Percentiles rank a stretch among this genome's conserved stretches.
These are phyloP conservation scores for Penicillium sumatraense DNA, from an alignment of 2,329 filamentous ascomycete genomes.

Conservation along the genomic window DNA sequence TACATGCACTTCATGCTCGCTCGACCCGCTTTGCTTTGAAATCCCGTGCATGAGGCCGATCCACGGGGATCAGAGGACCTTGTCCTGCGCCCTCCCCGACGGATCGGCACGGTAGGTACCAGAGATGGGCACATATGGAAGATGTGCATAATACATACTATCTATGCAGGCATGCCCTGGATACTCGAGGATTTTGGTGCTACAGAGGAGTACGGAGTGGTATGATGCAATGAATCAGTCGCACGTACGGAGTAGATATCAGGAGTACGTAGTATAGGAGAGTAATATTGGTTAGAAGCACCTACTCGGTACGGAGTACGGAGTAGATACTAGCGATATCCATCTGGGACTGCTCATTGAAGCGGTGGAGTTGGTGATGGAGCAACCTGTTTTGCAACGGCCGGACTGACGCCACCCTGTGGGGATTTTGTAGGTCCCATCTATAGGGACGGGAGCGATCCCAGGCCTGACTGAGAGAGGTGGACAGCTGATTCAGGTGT, in stretches of 20 bases:
- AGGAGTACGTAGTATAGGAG: too few species aligned
- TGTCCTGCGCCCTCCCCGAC: constrained; percentile 1
- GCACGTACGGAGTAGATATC: background rate
- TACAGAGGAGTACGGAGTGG: too few species aligned
- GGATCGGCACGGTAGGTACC: constrained; percentile 8
- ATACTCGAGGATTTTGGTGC: too few species aligned
- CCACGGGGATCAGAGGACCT: background rate
- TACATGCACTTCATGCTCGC: background rate
- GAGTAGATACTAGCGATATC: background rate
- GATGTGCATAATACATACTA: background rate
- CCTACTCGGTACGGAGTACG: too few species aligned
- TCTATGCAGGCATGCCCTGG: too few species aligned
- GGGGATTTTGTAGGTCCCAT: background rate
- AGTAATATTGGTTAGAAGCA: too few species aligned
- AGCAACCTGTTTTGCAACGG: constrained; percentile 3
- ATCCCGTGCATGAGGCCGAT: background rate
- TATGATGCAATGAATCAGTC: background rate
- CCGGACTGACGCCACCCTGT: constrained; percentile 1
- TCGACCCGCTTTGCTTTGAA: background rate
- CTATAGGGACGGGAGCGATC: background rate
- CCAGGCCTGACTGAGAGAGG: background rate
- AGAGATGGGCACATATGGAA: background rate
- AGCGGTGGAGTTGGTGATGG: constrained; percentile 5
- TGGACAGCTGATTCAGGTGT: constrained; percentile 4
- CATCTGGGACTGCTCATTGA: background rate